Percentiles rank a stretch among this genome's conserved stretches.
These are phyloP conservation scores for Neurospora sp. DNA, from an alignment of 495 filamentous ascomycete genomes.

Conservation along the genomic window DNA sequence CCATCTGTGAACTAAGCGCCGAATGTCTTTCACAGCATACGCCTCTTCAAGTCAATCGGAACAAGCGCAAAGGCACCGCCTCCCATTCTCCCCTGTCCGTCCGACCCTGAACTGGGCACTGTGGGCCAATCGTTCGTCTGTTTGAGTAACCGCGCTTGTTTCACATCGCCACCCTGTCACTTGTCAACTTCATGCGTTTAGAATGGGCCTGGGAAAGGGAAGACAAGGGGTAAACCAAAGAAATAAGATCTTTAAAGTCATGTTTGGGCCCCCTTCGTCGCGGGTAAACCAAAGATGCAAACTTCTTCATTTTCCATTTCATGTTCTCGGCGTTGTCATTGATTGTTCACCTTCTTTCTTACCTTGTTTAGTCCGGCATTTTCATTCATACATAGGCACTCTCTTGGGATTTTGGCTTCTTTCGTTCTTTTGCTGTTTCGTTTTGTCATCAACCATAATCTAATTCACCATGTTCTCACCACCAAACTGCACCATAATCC, in stretches of 20 bases:
- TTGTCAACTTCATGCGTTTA: constrained; percentile 1
- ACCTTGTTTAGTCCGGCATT: not conserved
- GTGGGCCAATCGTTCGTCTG: constrained; percentile 1
- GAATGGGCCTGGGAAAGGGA: not conserved
- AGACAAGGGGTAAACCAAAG: not conserved
- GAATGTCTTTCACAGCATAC: not conserved
- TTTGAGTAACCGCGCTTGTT: constrained; percentile 5
- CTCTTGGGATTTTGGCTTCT: not conserved
- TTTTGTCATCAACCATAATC: not conserved
- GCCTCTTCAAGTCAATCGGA: not conserved
- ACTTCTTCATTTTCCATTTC: no score
- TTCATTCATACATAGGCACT: not conserved
- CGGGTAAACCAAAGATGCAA: not conserved
- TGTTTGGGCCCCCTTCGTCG: not conserved
- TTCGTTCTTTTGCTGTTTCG: not conserved
- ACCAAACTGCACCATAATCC: constrained; percentile 37
- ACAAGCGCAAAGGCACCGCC: not conserved
- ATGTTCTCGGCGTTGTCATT: not conserved
- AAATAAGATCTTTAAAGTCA: not conserved
- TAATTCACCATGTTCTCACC: constrained; percentile 10
- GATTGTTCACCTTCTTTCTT: not conserved
- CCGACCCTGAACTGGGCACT: not conserved
- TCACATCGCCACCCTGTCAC: not conserved
- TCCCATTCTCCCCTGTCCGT: not conserved
- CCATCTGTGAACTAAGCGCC: not conserved